Base-by-base conservation (phyloP, 257 asterid species). In the Cynanchum wilfordii region DNA sequence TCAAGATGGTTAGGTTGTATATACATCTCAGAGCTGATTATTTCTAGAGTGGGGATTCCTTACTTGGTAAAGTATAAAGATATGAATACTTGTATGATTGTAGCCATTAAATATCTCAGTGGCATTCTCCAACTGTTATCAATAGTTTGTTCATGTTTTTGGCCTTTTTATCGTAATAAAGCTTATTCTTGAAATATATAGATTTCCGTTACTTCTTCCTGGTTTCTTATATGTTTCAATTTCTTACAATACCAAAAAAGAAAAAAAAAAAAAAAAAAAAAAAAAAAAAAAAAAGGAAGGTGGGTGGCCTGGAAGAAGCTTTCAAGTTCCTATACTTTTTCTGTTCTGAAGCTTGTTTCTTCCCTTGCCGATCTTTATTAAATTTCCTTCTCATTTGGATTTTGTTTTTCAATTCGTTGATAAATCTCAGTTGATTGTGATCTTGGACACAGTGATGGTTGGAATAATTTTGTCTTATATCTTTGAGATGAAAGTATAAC, bases 11-110 rank as follows among this genome's bases (percentile, higher is more conserved):
- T 86, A 80, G 87, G 73, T 79, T 83, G 94, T 88, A 87, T 70
- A 89, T 86, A 85, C 76, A 80, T 79, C 78, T 75, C 79, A 77
- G 77, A 77, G 82, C 76, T 82, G 84, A 86, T 88, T 79, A 62
- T 80, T 79, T 83, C 82, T 73, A 73, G 69, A 79, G 72, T 78
- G 74, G 77, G 79, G 82, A 78, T 65, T 69, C 62, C 78, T 81
- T 77, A 76, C 79, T 74, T 72, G 77, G 78, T 84, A 83, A 88
- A 80, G 74, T 77, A 80, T 79, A 81, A 77, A 75, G 80, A 79
- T 80, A 82, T 78, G 73, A 77, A 82, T 82, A 88, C 88, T 60
- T 82, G 81, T 83, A 86, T 82, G 85, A 77, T 69, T 77, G 78
- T 77, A 78, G 83, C 81, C 79, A 73, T 81, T 83, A 76, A 83